Conservation (phyloP, 176 grass and related monocot species). For the Elymus sibiricus region DNA sequence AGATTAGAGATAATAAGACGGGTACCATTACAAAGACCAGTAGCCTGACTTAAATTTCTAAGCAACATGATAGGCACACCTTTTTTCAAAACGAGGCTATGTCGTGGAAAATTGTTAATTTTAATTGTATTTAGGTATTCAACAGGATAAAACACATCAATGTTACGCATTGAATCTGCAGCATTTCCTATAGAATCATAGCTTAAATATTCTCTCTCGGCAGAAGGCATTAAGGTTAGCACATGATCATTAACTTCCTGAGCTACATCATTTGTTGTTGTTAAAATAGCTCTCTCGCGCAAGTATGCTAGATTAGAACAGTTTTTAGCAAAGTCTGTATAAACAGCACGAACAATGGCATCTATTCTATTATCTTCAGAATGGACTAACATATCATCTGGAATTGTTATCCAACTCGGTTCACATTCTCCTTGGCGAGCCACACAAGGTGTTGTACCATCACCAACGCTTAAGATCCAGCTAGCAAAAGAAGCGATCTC, state of each 20-base stretch:
- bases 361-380: neutral
- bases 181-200: neutral
- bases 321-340: neutral
- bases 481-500: neutral
- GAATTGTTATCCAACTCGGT: neutral
- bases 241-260: neutral
- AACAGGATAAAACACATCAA: neutral
- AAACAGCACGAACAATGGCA: neutral
- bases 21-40: too few species aligned
- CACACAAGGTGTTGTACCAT: neutral
- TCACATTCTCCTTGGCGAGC: neutral
- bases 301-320: neutral
- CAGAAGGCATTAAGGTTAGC: neutral
- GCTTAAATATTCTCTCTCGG: neutral
- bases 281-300: neutral
- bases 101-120: too few species aligned
- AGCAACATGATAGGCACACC: too few species aligned
- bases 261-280: neutral
- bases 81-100: too few species aligned
- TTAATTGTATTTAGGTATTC: too few species aligned
- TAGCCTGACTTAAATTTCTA: too few species aligned
- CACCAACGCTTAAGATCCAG: neutral
- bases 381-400: neutral
- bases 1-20: too few species aligned
- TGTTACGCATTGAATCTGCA: neutral